Evolutionary conservation across 176 grass and related monocot species (phyloP), one percentile per base, ranked within the genome.

Genomic region (Eleusine coracana): DNA sequence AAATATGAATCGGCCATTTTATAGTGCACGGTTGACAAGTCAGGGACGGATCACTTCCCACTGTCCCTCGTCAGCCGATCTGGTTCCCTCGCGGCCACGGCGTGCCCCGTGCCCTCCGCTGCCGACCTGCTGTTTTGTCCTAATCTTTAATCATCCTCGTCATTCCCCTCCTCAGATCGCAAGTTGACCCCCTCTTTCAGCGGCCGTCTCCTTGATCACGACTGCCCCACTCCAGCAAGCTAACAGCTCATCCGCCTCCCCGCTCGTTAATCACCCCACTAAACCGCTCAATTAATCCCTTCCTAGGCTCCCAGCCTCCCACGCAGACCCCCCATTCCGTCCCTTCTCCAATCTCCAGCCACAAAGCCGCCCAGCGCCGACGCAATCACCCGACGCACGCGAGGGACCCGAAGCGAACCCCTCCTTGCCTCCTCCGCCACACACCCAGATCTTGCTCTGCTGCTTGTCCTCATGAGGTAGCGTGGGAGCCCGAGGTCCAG

Each of bases 221-320:
- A 20, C 17, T 18, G 23, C 12, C 4, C 46, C 27, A 49, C 27
- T 39, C 66, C 74, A 70, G 71, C 59, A 42, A 66, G 71, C 61
- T 0, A 41, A 75, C 70, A 78, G 83, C 42, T 27, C 28, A 71
- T 64, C 27, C 28, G 2, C 46, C 36, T 17, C 10, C 46, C n/a
- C 11, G 39, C 79, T 73, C 58, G n/a, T 85, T 78, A 70, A 59
- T 77, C 66, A 10, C 75, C 51, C 27, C 51, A 69, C 29, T 59
- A 25, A 71, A 59, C 44, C 48, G 28, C 38, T 49, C 63, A 67
- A 68, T 84, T 66, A 84, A 76, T 68, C 73, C 62, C 46, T 34
- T 67, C 50, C 79, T 20, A 14, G 25, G 25, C 25, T 25, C 25
- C 25, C 25, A 25, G 25, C 25, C 25, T 25, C 25, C 25, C 25